phyloP scores from a whole-genome alignment of 2,329 filamentous ascomycete species.

The Colletotrichum zoysiae region DNA sequence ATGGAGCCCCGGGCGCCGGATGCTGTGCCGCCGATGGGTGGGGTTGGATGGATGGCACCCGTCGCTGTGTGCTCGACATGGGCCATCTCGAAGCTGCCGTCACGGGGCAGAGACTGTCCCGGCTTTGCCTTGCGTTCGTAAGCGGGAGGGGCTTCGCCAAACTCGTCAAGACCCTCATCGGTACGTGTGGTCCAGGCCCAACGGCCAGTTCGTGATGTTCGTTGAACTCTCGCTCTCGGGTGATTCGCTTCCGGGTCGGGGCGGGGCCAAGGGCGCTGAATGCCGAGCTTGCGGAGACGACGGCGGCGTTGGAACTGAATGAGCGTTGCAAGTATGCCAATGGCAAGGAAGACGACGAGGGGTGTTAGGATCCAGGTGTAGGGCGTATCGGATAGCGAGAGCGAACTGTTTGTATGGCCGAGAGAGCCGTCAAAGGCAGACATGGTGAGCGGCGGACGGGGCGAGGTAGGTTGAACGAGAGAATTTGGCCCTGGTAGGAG shows the following conservation, averaged over 20 bases:
- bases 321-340: conserved; percentile 55
- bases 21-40: conserved; percentile 10
- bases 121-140: conserved; percentile 58
- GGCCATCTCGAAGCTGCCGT: conserved; percentile 38
- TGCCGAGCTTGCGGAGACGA: conserved; percentile 44
- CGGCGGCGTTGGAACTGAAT: conserved; percentile 59
- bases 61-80: conserved; percentile 26
- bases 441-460: conserved; percentile 17
- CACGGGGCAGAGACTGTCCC: conserved; percentile 31
- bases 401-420: conserved; percentile 4
- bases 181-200: conserved; percentile 45
- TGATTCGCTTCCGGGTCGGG: conserved; percentile 42
- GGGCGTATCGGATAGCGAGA: conserved; percentile 59
- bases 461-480: not conserved
- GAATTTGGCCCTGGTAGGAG: not conserved
- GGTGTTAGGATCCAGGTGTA: conserved; percentile 69
- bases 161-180: conserved; percentile 72
- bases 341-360: conserved; percentile 58
- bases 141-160: conserved; percentile 74
- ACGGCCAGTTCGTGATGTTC: conserved; percentile 34
- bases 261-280: conserved; percentile 42
- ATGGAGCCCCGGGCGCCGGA: conserved; percentile 26
- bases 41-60: conserved; percentile 20
- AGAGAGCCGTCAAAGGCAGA: conserved; percentile 28
- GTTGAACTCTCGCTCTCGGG: conserved; percentile 28